Percentiles rank a stretch among this genome's conserved stretches.
These are phyloP conservation scores for Trichoderma atroviride DNA, from an alignment of 2,329 filamentous ascomycete species.

Conservation along the genomic window DNA sequence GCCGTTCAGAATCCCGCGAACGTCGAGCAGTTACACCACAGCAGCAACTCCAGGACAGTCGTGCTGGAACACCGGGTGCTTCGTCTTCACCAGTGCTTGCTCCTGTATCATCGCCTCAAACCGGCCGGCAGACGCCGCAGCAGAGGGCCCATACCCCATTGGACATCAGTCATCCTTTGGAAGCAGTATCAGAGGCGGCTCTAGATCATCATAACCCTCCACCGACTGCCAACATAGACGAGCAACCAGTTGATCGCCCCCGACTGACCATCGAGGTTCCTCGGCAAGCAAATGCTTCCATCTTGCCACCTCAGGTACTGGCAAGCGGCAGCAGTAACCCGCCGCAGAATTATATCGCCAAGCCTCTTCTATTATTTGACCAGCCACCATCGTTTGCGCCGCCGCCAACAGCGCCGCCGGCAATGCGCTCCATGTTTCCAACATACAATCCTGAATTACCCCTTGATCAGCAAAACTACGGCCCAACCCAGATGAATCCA, in stretches of 20 bases:
- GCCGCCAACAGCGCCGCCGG: slow-evolving; percentile 43
- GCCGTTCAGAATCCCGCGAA: slow-evolving; percentile 44
- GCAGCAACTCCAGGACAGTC: slow-evolving; percentile 40
- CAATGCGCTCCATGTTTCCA: slow-evolving; percentile 73
- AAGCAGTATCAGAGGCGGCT: slow-evolving; percentile 30
- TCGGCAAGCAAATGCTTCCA: slow-evolving; percentile 52
- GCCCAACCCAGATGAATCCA: slow-evolving; percentile 66
- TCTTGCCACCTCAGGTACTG: slow-evolving; percentile 55
- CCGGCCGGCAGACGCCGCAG: slow-evolving; percentile 40
- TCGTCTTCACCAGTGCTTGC: slow-evolving; percentile 30
- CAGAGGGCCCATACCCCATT: slow-evolving; percentile 40
- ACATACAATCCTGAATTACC: slow-evolving; percentile 69
- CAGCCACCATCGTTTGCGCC: slow-evolving; percentile 37
- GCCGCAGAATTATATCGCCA: slow-evolving; percentile 61
- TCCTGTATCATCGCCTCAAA: slow-evolving; percentile 34
- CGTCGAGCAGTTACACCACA: slow-evolving; percentile 43
- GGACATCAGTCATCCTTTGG: slow-evolving; percentile 38
- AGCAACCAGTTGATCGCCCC: slow-evolving; percentile 30
- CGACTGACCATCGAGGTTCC: slow-evolving; percentile 48
- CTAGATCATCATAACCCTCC: slow-evolving; percentile 27
- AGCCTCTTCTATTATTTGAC: slow-evolving; percentile 49
- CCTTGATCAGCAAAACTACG: slow-evolving; percentile 70
- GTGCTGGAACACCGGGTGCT: slow-evolving; percentile 33
- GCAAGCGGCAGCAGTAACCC: slow-evolving; percentile 53
- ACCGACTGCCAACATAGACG: slow-evolving; percentile 13